These are phyloP conservation scores for Phytophthora gonapodyides DNA, from an alignment of 352 stramenopile species.

Conservation along the genomic window DNA sequence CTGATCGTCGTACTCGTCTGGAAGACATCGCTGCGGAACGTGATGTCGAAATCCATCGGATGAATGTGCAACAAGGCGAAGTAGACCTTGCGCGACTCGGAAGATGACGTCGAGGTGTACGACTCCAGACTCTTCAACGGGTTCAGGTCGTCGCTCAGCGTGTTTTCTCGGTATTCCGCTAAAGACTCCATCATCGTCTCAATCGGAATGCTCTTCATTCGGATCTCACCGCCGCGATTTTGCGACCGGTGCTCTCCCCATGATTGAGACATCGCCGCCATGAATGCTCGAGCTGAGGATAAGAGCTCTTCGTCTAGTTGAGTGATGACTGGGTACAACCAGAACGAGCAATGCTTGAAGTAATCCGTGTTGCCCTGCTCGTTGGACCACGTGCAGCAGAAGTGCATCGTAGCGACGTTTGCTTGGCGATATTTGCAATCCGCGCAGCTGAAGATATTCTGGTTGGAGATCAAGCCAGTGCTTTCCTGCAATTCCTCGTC, in stretches of 20 bases:
- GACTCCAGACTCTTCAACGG: slow-evolving; percentile 73
- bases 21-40: slow-evolving; percentile 87
- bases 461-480: slow-evolving; percentile 60
- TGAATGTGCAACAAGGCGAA: slow-evolving; percentile 89
- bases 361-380: slow-evolving; percentile 90
- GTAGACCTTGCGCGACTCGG: slow-evolving; percentile 85
- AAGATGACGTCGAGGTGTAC: slow-evolving; percentile 66
- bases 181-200: slow-evolving; percentile 81
- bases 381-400: slow-evolving; percentile 90
- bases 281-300: slow-evolving; percentile 72
- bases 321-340: slow-evolving; percentile 83
- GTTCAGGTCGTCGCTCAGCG: slow-evolving; percentile 75
- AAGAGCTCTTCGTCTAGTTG: slow-evolving; percentile 88
- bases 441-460: slow-evolving; percentile 80
- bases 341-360: slow-evolving; percentile 90
- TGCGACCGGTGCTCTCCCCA: slow-evolving; percentile 68
- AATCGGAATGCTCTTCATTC: slow-evolving; percentile 81
- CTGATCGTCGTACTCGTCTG: slow-evolving; percentile 66
- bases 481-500: slow-evolving; percentile 33
- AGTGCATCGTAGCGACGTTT: slow-evolving; percentile 84
- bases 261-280: slow-evolving; percentile 71
- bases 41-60: slow-evolving; percentile 89
- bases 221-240: slow-evolving; percentile 78
- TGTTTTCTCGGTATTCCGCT: slow-evolving; percentile 79
- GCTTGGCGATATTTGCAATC: slow-evolving; percentile 84